Evolutionary conservation across 352 stramenopile genomes (phyloP).

Genomic region (Globisporangium cystogenes): DNA sequence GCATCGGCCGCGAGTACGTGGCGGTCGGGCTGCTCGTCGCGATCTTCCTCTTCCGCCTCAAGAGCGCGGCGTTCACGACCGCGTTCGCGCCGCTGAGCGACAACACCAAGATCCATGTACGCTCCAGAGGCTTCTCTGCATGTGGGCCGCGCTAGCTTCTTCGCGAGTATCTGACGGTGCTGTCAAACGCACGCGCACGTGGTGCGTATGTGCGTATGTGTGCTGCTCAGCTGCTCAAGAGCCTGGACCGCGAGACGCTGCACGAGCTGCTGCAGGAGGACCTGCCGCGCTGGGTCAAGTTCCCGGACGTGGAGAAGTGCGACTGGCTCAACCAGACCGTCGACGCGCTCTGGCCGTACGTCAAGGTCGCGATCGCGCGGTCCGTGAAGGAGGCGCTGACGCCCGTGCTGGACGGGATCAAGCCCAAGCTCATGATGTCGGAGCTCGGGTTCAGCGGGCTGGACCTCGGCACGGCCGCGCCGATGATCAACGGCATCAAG

Average conservation of each 20-base stretch:
- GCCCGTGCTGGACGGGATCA: slow-evolving; percentile 26
- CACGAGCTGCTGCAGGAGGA: slow-evolving; percentile 37
- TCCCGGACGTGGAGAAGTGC: slow-evolving; percentile 40
- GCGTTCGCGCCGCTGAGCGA: slow-evolving; percentile 21
- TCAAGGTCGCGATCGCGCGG: slow-evolving; percentile 33
- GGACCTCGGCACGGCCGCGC: slow-evolving; percentile 32
- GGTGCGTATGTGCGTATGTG: not conserved
- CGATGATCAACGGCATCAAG: slow-evolving; percentile 42
- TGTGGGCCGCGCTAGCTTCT: not conserved
- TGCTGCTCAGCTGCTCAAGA: slow-evolving; percentile 30
- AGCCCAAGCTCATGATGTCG: slow-evolving; percentile 37
- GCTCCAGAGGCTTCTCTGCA: not conserved
- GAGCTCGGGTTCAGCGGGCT: slow-evolving; percentile 33
- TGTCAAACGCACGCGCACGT: not conserved
- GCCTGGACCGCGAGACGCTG: slow-evolving; percentile 31
- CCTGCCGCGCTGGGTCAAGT: slow-evolving; percentile 39
- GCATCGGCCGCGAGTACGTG: slow-evolving; percentile 11
- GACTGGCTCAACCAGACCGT: slow-evolving; percentile 39
- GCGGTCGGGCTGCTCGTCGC: slow-evolving; percentile 21
- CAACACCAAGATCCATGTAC: slow-evolving; percentile 26
- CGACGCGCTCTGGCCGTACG: slow-evolving; percentile 42
- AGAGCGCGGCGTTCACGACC: slow-evolving; percentile 23
- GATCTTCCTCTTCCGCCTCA: slow-evolving; percentile 33
- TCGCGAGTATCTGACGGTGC: not conserved
- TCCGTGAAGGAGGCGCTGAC: slow-evolving; percentile 30